Base-by-base conservation (phyloP, 495 filamentous ascomycete species). In the Penicillium soppii region DNA sequence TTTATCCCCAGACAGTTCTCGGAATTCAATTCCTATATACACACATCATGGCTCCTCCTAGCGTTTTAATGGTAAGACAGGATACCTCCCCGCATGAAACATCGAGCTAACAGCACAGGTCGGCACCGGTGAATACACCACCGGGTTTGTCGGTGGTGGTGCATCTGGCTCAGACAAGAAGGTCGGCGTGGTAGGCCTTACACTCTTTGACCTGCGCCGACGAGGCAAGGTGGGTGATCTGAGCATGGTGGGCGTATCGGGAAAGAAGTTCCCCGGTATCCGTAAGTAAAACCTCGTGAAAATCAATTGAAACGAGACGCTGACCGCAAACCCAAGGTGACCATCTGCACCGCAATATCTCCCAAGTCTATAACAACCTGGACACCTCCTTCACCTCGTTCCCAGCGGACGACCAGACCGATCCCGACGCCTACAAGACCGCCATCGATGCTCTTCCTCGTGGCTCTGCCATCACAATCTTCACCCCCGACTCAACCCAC, bases 61-160 rank as follows among this genome's bases (percentile, higher is more conserved):
- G 86, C 68, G 89, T 96, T 50, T 80, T 92, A 68, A 96, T 95
- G 91, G 89, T 89, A 69, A 58, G 74, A 57, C 1, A 20, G 17
- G 38, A 30, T 12, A n/a, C 9, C 39, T 30, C 29, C 40, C 27
- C 39, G 52, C 32, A 20, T 17, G 25, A 16, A 13, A 9, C 19
- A 7, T 3, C 15, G 53, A 56, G 51, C 58, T 63, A 44, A 60
- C 50, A 47, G 17, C 6, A 20, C 56, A 89, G 86, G 81, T 95
- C 29, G 89, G 90, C 21, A 92, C 89, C n/a, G 90, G 92, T 49
- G 91, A 97, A 74, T 96, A 96, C 80, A 97, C 92, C 54, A 96
- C 92, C 38, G 90, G 90, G 30, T 94, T 90, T 59, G 88, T 91
- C 54, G 89, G 87, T 39, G 83, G 82, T 57, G 85, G 83, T 39